Evolutionary conservation across 306 rosid species (phyloP), one percentile per base, ranked within the genome.

Genomic region (Citrullus amarus): DNA sequence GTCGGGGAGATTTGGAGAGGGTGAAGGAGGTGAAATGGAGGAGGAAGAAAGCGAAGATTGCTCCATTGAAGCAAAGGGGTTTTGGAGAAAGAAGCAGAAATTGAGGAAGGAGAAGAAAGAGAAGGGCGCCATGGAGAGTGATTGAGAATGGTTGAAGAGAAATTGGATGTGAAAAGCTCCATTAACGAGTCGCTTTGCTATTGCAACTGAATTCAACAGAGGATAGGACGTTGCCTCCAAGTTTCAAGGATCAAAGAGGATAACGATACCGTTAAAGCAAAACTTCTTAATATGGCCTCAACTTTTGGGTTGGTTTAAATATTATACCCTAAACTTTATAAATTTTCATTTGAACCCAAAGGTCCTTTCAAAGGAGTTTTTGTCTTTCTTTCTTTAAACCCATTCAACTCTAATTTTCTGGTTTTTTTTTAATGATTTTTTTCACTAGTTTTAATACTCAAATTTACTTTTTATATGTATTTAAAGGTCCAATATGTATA

Each of bases 151-250:
- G 61, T 50, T n/a, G 83, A 68, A 51, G 89, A 85, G 87, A 83
- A 81, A 78, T 71, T 70, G 34, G 59, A 68, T 48, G 87, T 75
- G 58, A 93, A 88, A 46, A 92, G 88, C 86, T 88, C 97, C 98
- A 90, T 94, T 60, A n/a, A 13, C 34, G 48, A 28, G 1, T 48
- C 9, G 54, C 6, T 48, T 48, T 12, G 39, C 39, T 36, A 36
- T 4, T 36, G 59, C 36, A 48, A 48, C 14, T 15, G 70, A 63
- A 34, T 38, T 63, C 43, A 63, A 63, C 44, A 39, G 4, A 39
- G 4, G 74, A 67, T 67, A 67, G 30, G n/a, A 67, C 53, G 32
- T 67, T 41, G 70, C 8, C 0, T 36, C 25, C 68, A 32, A 65
- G 25, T 65, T 34, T 32, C 2, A 2, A 36, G 71, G 51, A 65